A percentile compares a stretch with the other conserved stretches of the same genome.
These are phyloP conservation scores for Echeveria elegans DNA, from an alignment of 164 flowering plant species.

Conservation along the genomic window DNA sequence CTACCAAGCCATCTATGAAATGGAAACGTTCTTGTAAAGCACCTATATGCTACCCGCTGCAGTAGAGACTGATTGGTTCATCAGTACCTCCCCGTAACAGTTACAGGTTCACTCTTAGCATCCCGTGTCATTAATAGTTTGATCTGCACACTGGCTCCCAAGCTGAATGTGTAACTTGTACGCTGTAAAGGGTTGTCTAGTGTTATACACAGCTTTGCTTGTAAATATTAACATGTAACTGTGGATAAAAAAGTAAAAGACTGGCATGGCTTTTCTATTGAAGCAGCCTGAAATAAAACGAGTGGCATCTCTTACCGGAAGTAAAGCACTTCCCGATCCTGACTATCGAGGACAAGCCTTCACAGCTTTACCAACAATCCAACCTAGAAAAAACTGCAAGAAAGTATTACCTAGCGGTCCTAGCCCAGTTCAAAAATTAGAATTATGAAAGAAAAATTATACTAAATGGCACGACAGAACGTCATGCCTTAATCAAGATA, in stretches of 20 bases:
- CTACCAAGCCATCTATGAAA: neutral
- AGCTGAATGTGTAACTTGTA: too few relatives aligned
- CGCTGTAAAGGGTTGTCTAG: too few relatives aligned
- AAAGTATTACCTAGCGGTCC: too few relatives aligned
- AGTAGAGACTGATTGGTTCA: neutral
- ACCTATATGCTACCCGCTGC: neutral
- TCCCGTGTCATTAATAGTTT: neutral
- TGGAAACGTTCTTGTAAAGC: conserved; percentile 4
- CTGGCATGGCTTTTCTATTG: neutral
- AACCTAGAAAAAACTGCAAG: too few relatives aligned
- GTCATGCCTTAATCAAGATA: too few relatives aligned
- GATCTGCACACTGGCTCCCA: neutral
- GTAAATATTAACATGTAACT: neutral
- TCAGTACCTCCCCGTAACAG: neutral
- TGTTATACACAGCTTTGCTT: neutral
- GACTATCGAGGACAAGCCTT: too few relatives aligned
- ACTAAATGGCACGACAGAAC: too few relatives aligned
- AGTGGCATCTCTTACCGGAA: neutral
- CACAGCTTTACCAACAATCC: too few relatives aligned
- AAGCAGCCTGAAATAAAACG: neutral
- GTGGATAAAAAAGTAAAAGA: neutral
- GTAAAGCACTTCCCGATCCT: too few relatives aligned
- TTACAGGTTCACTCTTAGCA: neutral
- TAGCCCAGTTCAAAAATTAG: too few relatives aligned
- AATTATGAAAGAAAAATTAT: too few relatives aligned